Evolutionary conservation across 176 grass and related monocot genomes (phyloP).

Genomic region (Eragrostis nindensis): DNA sequence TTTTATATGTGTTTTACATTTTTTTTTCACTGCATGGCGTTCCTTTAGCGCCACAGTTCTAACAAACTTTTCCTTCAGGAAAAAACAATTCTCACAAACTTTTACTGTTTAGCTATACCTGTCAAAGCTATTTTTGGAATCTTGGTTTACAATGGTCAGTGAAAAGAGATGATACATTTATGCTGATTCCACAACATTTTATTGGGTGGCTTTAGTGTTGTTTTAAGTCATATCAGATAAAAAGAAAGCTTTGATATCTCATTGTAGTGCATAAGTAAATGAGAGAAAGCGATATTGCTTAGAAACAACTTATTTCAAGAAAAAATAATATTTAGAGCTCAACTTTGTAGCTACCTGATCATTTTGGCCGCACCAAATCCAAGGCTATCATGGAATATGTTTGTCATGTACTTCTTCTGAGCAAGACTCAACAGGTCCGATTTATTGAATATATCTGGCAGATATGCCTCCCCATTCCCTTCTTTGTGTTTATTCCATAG

Average conservation of each 20-base stretch:
- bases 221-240: not conserved
- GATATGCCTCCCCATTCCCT: slow-evolving; percentile 85
- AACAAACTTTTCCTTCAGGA: not conserved
- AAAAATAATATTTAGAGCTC: not conserved
- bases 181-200: not conserved
- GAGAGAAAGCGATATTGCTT: not conserved
- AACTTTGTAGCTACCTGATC: slow-evolving; percentile 68
- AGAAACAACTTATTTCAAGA: not conserved
- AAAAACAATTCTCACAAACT: no score
- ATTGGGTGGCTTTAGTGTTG: not conserved
- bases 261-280: not conserved
- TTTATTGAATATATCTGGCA: slow-evolving; percentile 72
- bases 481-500: slow-evolving; percentile 86
- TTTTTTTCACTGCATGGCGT: not conserved
- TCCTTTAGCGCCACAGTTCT: not conserved
- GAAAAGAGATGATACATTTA: not conserved
- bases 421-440: slow-evolving; percentile 47
- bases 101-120: not conserved
- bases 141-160: not conserved
- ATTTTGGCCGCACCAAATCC: slow-evolving; percentile 98
- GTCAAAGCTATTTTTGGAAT: not conserved
- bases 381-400: slow-evolving; percentile 87
- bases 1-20: not conserved
- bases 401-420: slow-evolving; percentile 85
- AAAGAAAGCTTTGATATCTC: not conserved